A percentile compares a stretch with the other conserved stretches of the same genome.
These are phyloP conservation scores for Paramecium octaurelia DNA, from an alignment of 73 alveolate genomes.

Conservation along the genomic window DNA sequence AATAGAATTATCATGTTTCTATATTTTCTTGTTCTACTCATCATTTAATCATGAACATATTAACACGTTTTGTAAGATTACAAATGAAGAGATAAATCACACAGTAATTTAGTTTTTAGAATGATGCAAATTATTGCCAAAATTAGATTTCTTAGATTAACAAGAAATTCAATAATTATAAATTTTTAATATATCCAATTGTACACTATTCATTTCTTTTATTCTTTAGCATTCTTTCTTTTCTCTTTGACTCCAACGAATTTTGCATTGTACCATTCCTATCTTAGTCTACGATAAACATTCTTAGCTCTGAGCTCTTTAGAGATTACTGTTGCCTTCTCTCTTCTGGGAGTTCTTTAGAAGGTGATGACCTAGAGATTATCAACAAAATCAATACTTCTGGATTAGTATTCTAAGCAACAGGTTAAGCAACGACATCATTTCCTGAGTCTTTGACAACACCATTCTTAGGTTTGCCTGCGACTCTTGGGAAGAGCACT, in stretches of 20 bases:
- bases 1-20: too few relatives aligned
- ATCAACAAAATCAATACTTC: neutral
- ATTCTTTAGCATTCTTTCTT: slow-evolving; percentile 16
- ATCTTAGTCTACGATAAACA: slow-evolving; percentile 5
- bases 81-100: too few relatives aligned
- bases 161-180: neutral
- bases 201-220: slow-evolving; percentile 19
- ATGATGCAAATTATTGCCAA: neutral
- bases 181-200: neutral
- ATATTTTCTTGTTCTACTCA: too few relatives aligned
- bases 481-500: slow-evolving; percentile 90
- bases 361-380: neutral
- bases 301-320: slow-evolving; percentile 13
- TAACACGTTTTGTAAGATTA: too few relatives aligned
- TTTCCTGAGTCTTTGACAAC: slow-evolving; percentile 17
- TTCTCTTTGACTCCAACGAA: slow-evolving; percentile 50
- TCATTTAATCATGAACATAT: too few relatives aligned
- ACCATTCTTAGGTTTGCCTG: slow-evolving; percentile 26
- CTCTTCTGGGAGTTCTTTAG: slow-evolving; percentile 39
- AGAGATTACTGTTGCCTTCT: slow-evolving; percentile 5
- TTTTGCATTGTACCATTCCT: slow-evolving; percentile 50
- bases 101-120: too few relatives aligned
- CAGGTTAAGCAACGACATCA: neutral
- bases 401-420: neutral
- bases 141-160: neutral